Percentiles rank a stretch among this genome's conserved stretches.
Conservation (phyloP, 768 basidiomycete genomes). For the Coprinellus micaceus region DNA sequence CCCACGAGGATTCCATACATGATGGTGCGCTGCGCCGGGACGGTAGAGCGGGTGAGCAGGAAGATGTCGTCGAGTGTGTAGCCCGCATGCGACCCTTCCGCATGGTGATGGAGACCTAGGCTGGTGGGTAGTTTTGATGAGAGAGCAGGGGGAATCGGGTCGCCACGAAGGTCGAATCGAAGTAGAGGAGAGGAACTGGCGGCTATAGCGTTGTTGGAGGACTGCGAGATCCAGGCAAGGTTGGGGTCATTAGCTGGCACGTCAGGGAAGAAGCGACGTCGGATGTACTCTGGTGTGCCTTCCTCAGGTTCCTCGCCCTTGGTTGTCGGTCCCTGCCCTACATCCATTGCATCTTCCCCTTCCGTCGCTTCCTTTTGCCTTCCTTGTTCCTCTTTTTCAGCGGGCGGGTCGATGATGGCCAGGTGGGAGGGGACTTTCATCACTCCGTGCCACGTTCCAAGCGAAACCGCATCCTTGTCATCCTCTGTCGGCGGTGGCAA, state of each 20-base stretch:
- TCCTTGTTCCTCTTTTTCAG: not conserved
- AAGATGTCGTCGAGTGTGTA: constrained; percentile 89
- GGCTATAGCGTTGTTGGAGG: constrained; percentile 24
- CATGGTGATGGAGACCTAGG: constrained; percentile 89
- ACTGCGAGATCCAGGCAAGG: constrained; percentile 70
- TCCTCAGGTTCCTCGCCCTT: constrained; percentile 44
- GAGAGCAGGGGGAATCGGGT: constrained; percentile 53
- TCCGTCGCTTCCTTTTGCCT: not conserved
- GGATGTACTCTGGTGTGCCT: constrained; percentile 81
- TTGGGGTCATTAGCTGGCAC: constrained; percentile 66
- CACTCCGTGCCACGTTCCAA: constrained; percentile 34
- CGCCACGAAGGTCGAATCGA: constrained; percentile 78
- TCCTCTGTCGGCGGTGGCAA: constrained; percentile 47
- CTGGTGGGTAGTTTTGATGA: constrained; percentile 69
- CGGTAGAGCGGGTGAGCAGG: constrained; percentile 72
- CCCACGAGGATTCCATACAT: constrained; percentile 74
- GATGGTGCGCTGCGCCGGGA: constrained; percentile 76
- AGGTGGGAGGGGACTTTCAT: constrained; percentile 7
- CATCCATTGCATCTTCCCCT: too few species aligned
- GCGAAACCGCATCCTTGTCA: constrained; percentile 37
- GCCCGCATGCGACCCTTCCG: constrained; percentile 73
- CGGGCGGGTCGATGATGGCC: not conserved
- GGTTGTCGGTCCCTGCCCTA: too few species aligned
- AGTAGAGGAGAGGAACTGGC: constrained; percentile 36
- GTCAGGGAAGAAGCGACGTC: constrained; percentile 76